Evolutionary conservation across 495 filamentous ascomycete species (phyloP).

Genomic region (Xylaria nigripes): DNA sequence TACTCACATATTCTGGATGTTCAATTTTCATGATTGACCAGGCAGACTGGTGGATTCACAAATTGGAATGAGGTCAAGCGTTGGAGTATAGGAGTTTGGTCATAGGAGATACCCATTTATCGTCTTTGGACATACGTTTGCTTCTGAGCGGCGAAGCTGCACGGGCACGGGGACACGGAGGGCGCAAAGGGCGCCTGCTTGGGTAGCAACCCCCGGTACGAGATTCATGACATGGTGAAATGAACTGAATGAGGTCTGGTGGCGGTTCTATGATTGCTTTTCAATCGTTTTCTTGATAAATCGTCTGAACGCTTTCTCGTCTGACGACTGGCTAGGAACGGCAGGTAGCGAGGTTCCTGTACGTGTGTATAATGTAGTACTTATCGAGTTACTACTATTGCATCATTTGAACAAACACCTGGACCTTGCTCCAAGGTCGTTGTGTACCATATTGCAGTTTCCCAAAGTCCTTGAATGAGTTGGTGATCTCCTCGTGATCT

Average conservation of each 20-base stretch:
- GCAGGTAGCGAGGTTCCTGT: neutral
- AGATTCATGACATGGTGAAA: neutral
- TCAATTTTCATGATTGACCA: neutral
- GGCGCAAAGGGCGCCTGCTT: neutral
- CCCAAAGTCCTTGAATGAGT: constrained; percentile 24
- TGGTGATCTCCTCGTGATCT: constrained; percentile 18
- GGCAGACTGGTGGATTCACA: neutral
- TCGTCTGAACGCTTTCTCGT: neutral
- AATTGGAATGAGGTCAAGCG: constrained; percentile 2
- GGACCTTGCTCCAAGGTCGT: constrained; percentile 18
- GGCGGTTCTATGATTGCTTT: neutral
- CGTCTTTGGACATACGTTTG: constrained; percentile 1
- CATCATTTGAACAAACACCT: constrained; percentile 17
- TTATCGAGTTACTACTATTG: constrained; percentile 6
- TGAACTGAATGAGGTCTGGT: neutral
- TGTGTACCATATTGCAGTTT: constrained; percentile 21
- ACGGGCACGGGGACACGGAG: neutral
- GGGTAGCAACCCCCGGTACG: neutral
- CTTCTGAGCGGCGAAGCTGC: neutral
- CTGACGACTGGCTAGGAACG: neutral
- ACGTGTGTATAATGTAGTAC: neutral
- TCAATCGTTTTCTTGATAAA: neutral
- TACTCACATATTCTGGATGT: neutral
- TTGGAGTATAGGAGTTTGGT: constrained; percentile 13
- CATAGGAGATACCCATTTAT: constrained; percentile 13